These are phyloP conservation scores for Fusarium nelsonii DNA, from an alignment of 2,329 filamentous ascomycete genomes.

Conservation along the genomic window DNA sequence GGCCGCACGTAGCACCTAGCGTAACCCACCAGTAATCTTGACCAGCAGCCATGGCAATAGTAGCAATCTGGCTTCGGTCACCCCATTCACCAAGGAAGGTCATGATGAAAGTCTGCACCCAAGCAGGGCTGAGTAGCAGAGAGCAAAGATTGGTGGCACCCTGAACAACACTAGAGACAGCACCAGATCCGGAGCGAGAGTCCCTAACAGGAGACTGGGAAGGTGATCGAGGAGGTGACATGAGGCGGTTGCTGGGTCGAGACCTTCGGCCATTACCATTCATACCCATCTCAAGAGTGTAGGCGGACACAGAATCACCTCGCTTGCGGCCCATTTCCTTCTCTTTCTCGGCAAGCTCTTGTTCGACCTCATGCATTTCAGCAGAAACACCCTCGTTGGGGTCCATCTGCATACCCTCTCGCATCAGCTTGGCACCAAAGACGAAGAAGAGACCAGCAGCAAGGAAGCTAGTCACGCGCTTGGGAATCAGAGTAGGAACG, in stretches of 20 bases:
- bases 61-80: slow-evolving; percentile 96
- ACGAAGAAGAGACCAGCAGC: slow-evolving; percentile 88
- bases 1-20: slow-evolving; percentile 85
- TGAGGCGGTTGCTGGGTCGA: slow-evolving; percentile 79
- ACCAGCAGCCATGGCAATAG: slow-evolving; percentile 97
- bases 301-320: slow-evolving; percentile 75
- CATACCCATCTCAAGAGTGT: slow-evolving; percentile 84
- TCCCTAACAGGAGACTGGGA: slow-evolving; percentile 79
- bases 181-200: slow-evolving; percentile 60
- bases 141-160: slow-evolving; percentile 89
- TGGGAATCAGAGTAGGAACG: slow-evolving; percentile 89
- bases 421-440: slow-evolving; percentile 86
- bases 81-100: slow-evolving; percentile 99
- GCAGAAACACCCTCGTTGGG: slow-evolving; percentile 92
- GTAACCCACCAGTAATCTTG: slow-evolving; percentile 99
- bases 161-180: slow-evolving; percentile 58
- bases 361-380: slow-evolving; percentile 97
- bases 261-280: slow-evolving; percentile 70
- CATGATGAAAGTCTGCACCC: slow-evolving; percentile 99
- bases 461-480: slow-evolving; percentile 88
- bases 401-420: slow-evolving; percentile 89
- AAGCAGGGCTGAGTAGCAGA: slow-evolving; percentile 90
- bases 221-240: slow-evolving; percentile 83
- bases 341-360: slow-evolving; percentile 94
- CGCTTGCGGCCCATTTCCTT: slow-evolving; percentile 76